Evolutionary conservation across 805 yeast genomes (phyloP), one percentile per base, ranked within the genome.

Genomic region (Nakazawaea ambrosiae): DNA sequence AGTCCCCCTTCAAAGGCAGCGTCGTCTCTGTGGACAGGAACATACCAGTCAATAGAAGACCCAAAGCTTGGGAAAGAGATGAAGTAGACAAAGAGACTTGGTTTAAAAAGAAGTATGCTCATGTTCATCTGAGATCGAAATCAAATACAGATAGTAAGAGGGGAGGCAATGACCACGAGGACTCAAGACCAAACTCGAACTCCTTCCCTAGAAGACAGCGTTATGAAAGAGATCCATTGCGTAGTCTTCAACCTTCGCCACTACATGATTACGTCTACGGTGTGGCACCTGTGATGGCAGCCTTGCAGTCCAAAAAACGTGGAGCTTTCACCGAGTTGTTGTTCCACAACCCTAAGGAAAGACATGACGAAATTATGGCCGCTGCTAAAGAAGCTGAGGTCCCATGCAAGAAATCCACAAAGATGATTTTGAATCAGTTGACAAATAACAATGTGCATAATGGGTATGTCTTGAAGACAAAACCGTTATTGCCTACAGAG

Each of bases 401-500:
- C 4, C 55, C 54, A 31, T 46, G 67, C 7, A 60, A 58, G 34
- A 58, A 60, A 31, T 55, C 57, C 4, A 52, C 65, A 18, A 68
- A 68, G 44, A 74, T 73, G 45, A 78, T 73, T 22, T 57, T 87
- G 47, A 80, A 83, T 48, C 53, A 63, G 5, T 53, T 84, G 48
- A 68, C 87, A 18, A 65, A 71, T 20, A 73, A 78, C 47, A 89
- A 78, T 5, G 85, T 83, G 10, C 95, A 87, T 59, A 87, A 88
- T 55, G 90, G 90, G 14, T 67, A 77, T 20, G 90, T 83, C 1
- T 51, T 85, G 34, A 86, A 81, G 49, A 72, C 90, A 0, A 73
- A 73, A 44, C 75, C 78, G 6, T 49, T 80, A 1, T 45, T 57
- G 35, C 48, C 63, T 43, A 43, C 66, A 45, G 41, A 55, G 37